Evolutionary conservation across 2,329 filamentous ascomycete species (phyloP), one percentile per base, ranked within the genome.

Genomic region (Cladosporium sp.): DNA sequence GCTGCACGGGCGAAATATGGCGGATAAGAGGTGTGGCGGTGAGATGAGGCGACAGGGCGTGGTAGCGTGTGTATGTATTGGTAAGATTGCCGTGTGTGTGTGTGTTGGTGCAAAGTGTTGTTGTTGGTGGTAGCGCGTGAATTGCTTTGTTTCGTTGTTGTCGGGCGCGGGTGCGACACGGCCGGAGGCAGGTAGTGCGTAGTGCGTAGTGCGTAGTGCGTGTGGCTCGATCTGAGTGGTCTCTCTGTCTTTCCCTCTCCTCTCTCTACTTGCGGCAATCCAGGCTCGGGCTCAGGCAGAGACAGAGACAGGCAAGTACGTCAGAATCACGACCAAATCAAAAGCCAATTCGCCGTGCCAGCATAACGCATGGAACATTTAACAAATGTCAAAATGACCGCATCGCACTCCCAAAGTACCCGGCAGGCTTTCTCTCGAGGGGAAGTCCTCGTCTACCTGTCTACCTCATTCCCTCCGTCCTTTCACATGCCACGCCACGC

Each of bases 11-110:
- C 49, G 42, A n/a, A n/a, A n/a, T n/a, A n/a, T n/a, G n/a, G n/a
- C n/a, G 47, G 51, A 48, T 48, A 52, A 53, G 38, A 42, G 50
- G 35, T 47, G 29, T 36, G 39, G 49, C 36, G 41, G 39, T 40
- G 49, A 43, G 29, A 45, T 51, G 47, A 19, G n/a, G n/a, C n/a
- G n/a, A n/a, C n/a, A n/a, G n/a, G 39, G 19, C 29, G 38, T 18
- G 22, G 27, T 16, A 29, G 27, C 35, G 41, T 36, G 36, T 32
- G 30, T 15, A 39, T 38, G 40, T 38, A 16, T 18, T 43, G 40
- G 30, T 50, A 42, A 27, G 15, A 12, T 38, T 42, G 32, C 30
- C 29, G 39, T 30, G 25, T 19, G 33, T 29, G 39, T 19, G 19
- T 30, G 7, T 30, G 12, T 7, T 12, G 27, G 27, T 30, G 27